Evolutionary conservation across 177 flowering plant species (phyloP), one percentile per base, ranked within the genome.

Genomic region (Telopea speciosissima): DNA sequence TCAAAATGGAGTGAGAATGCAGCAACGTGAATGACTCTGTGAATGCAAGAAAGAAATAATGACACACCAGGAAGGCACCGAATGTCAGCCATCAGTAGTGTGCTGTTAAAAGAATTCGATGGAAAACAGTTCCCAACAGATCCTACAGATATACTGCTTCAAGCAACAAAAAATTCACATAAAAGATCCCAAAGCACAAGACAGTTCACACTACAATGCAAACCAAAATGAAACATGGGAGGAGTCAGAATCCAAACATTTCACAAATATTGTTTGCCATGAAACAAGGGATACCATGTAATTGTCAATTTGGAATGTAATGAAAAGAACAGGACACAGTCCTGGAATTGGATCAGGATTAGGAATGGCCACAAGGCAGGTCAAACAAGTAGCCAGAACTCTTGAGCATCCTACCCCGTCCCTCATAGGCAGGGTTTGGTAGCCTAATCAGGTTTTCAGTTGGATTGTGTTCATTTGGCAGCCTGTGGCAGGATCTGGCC

Each of bases 1-100:
- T 66, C 22, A 72, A 67, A 76, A 52, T 42, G 61, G 14, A 69
- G 70, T 74, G 65, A 77, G 73, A 73, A 71, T 68, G 68, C 65
- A 52, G 26, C 16, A 49, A 19, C 40, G 67, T 17, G 54, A 74
- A 62, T 36, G 25, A 78, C 56, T 36, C 9, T 22, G 67, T 44
- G n/a, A 31, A 33, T 64, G 33, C 14, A 22, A 45, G 56, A 70
- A 65, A 76, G 68, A 2, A 14, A 74, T 28, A 73, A 71, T 67
- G 33, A 63, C 83, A 17, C 76, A 95, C 99, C 99, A 74, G 99
- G 97, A 77, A 92, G 93, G 78, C 97, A 88, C 6, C 95, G 89
- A 66, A 95, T 84, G 75, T 95, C 99, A 65, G 96, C 97, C 91
- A 95, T 89, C 84, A 95, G 76, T 72, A 95, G 70, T 70, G 96